These are phyloP conservation scores for Lactuca sativa DNA, from an alignment of 129 eudicot genomes.

Conservation along the genomic window DNA sequence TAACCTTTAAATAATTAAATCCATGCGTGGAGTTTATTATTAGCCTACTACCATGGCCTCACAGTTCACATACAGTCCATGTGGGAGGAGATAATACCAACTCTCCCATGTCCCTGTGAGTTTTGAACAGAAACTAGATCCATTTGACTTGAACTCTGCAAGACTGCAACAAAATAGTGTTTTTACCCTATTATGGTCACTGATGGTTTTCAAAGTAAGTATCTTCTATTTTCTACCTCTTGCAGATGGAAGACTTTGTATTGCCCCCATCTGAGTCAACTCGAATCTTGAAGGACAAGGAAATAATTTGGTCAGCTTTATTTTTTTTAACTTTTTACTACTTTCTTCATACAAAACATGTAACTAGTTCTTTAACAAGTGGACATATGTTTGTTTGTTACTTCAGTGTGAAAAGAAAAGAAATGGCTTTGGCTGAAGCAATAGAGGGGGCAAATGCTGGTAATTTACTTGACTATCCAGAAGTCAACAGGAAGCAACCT, in stretches of 20 bases:
- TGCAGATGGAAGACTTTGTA: conserved; percentile 93
- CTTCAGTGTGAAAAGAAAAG: conserved; percentile 71
- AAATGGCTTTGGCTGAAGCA: conserved; percentile 21
- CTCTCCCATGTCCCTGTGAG: background rate
- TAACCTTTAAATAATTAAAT: background rate
- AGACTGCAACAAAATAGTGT: no score
- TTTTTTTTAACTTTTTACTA: conserved; percentile 10
- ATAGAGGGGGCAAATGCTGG: conserved; percentile 40
- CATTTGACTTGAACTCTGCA: no score
- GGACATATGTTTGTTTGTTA: conserved; percentile 21
- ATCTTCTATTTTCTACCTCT: background rate
- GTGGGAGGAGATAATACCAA: background rate
- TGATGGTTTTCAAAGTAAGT: conserved; percentile 9
- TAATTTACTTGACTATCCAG: conserved; percentile 32
- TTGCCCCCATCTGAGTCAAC: conserved; percentile 85
- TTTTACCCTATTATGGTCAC: background rate
- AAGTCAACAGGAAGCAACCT: conserved; percentile 43
- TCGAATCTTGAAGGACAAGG: conserved; percentile 73
- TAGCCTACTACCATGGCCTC: background rate
- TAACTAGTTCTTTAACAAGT: conserved; percentile 16
- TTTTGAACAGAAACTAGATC: no score
- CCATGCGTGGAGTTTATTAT: background rate
- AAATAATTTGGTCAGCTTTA: conserved; percentile 69
- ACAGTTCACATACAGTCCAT: background rate
- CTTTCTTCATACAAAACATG: conserved; percentile 12